Conservation (phyloP, 2,329 filamentous ascomycete species). For the Diaporthe amygdali region DNA sequence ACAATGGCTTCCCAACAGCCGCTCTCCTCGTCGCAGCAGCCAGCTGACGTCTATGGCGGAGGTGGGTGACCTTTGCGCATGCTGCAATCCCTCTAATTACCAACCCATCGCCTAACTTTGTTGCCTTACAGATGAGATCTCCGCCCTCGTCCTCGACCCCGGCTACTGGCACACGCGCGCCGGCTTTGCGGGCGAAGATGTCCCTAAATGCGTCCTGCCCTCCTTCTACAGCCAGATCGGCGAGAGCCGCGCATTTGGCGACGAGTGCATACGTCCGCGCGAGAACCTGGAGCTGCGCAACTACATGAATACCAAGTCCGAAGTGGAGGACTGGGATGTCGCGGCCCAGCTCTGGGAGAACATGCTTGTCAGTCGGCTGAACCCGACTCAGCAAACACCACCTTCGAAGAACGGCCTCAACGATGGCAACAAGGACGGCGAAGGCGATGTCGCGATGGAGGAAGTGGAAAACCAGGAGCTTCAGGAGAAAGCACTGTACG, state of each 20-base stretch:
- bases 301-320: conserved; percentile 86
- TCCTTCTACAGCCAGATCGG: conserved; percentile 80
- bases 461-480: conserved; percentile 59
- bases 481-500: conserved; percentile 76
- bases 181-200: conserved; percentile 96
- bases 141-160: conserved; percentile 93
- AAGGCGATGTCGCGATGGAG: conserved; percentile 67
- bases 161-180: conserved; percentile 91
- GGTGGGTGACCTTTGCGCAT: conserved; percentile 45
- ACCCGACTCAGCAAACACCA: conserved; percentile 73
- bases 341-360: conserved; percentile 92
- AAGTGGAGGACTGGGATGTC: conserved; percentile 96
- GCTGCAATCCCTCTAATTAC: conserved; percentile 8
- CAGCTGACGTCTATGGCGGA: conserved; percentile 69
- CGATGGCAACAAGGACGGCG: conserved; percentile 66
- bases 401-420: conserved; percentile 81
- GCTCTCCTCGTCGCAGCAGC: conserved; percentile 59
- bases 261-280: conserved; percentile 84
- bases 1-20: conserved; percentile 60
- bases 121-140: conserved; percentile 80
- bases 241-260: conserved; percentile 76
- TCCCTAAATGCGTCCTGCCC: conserved; percentile 90
- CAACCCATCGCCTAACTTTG: conserved; percentile 28
- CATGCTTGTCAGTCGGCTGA: conserved; percentile 86
- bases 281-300: conserved; percentile 84